Conservation (phyloP, 331 rosid species). For the Stylosanthes scabra region DNA sequence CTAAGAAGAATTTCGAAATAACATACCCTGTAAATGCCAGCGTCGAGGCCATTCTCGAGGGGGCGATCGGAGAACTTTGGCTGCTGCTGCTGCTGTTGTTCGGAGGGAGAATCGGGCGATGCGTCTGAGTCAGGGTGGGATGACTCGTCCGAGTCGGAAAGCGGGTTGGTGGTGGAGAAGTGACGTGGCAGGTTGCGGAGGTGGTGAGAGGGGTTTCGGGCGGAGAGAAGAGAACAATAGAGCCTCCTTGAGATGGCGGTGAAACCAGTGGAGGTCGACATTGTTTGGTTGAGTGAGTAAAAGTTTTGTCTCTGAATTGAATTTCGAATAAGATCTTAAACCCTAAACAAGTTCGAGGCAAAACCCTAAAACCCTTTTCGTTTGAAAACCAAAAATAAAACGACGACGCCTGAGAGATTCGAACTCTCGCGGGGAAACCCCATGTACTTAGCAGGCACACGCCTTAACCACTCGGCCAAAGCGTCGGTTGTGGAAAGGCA, state of each 20-base stretch:
- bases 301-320: background rate
- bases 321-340: slow-evolving; percentile 18
- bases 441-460: slow-evolving; percentile 97
- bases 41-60: slow-evolving; percentile 82
- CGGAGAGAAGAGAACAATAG: slow-evolving; percentile 54
- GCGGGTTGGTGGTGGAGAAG: slow-evolving; percentile 43
- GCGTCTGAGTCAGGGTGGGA: slow-evolving; percentile 39
- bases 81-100: background rate
- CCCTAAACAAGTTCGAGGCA: slow-evolving; percentile 16
- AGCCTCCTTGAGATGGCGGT: slow-evolving; percentile 61
- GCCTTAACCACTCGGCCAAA: slow-evolving; percentile 99
- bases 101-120: slow-evolving; percentile 25
- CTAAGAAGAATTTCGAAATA: too few species aligned
- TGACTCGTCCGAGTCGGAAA: slow-evolving; percentile 40
- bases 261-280: slow-evolving; percentile 47
- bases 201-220: slow-evolving; percentile 8
- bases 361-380: background rate
- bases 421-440: slow-evolving; percentile 86
- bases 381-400: background rate
- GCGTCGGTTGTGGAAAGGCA: slow-evolving; percentile 37
- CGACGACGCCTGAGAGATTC: slow-evolving; percentile 77
- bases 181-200: slow-evolving; percentile 23
- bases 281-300: background rate
- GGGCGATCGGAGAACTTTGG: slow-evolving; percentile 38
- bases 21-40: slow-evolving; percentile 74